Base-by-base conservation (phyloP, 345 rosid genomes). In the Isatis tinctoria region DNA sequence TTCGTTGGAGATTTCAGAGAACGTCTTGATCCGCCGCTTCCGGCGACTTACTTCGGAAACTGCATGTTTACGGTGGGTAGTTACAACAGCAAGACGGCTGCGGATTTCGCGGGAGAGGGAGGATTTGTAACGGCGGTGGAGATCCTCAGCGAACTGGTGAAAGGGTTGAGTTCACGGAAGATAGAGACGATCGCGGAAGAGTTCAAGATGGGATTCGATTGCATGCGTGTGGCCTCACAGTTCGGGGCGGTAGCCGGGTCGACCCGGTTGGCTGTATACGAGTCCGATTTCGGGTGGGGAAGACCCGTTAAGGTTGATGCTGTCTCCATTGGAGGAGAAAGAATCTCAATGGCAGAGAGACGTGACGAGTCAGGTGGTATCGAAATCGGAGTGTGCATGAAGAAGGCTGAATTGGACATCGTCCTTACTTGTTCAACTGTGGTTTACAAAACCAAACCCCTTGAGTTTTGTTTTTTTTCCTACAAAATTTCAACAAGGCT, bases 201-300 rank as follows among this genome's bases (percentile, higher is more conserved):
- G 10, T 30, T 33, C 11, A 5, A 4, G 6, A 18, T 17, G 2
- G 3, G 20, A 0, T 47, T 68, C 0, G 60, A 7, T 5, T 10
- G 5, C 3, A 0, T 7, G 4, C 10, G 35, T 1, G n/a, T 1
- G 49, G 22, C 28, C n/a, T 45, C 79, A 37, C 69, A 65, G 33
- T 24, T 30, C 2, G 77, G 60, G 17, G 1, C 61, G 2, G 30
- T 78, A 24, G 73, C 81, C 22, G 81, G 81, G 51, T 78, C 77
- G 32, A 24, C 43, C 40, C 81, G 74, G 52, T 41, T 78, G 18
- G 65, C 64, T 37, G 24, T 78, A 4, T 78, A 78, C 65, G 74
- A 56, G 54, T 0, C 62, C 39, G 79, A 76, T 62, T 76, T 68
- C 30, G 79, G 75, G 63, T 76, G 79, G 67, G 67, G 81, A 17